phyloP scores from a whole-genome alignment of 1,139 yeast genomes.

The Yamadazyma oceani region DNA sequence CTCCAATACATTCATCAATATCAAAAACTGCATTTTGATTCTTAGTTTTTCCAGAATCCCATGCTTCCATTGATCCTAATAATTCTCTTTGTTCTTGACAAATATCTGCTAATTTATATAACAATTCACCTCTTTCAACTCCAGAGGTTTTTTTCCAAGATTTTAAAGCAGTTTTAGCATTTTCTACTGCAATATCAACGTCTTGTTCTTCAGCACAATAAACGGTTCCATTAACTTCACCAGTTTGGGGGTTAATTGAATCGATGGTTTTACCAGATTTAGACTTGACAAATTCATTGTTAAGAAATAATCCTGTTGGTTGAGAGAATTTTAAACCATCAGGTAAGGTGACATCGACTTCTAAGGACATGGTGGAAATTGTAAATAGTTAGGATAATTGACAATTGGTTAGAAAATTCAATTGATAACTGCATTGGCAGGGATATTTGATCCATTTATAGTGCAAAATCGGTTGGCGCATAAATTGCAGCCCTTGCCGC shows the following conservation, averaged over 20 bases:
- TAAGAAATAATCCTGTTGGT: slow-evolving; percentile 81
- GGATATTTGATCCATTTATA: not conserved
- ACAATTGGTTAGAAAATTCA: too few species aligned
- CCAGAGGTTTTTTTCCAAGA: slow-evolving; percentile 48
- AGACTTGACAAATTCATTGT: slow-evolving; percentile 72
- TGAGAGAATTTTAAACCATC: slow-evolving; percentile 54
- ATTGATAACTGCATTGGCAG: too few species aligned
- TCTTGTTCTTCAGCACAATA: slow-evolving; percentile 68
- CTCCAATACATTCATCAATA: slow-evolving; percentile 55
- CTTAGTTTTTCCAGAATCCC: slow-evolving; percentile 80
- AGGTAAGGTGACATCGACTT: slow-evolving; percentile 51
- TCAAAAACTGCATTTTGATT: slow-evolving; percentile 53
- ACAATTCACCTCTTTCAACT: slow-evolving; percentile 52
- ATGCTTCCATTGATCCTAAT: slow-evolving; percentile 67
- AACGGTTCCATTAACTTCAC: slow-evolving; percentile 62
- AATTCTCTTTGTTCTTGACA: slow-evolving; percentile 57
- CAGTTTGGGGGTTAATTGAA: slow-evolving; percentile 68
- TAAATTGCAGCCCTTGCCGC: not conserved
- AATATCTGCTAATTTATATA: slow-evolving; percentile 61
- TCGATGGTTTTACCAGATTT: slow-evolving; percentile 60
- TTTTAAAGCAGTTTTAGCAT: slow-evolving; percentile 71
- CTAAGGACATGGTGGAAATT: slow-evolving; percentile 31
- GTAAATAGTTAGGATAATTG: too few species aligned
- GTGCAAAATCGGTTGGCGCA: not conserved
- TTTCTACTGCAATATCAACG: slow-evolving; percentile 72